phyloP scores from a whole-genome alignment of 2,329 filamentous ascomycete species.

The Trichoderma oligosporum region DNA sequence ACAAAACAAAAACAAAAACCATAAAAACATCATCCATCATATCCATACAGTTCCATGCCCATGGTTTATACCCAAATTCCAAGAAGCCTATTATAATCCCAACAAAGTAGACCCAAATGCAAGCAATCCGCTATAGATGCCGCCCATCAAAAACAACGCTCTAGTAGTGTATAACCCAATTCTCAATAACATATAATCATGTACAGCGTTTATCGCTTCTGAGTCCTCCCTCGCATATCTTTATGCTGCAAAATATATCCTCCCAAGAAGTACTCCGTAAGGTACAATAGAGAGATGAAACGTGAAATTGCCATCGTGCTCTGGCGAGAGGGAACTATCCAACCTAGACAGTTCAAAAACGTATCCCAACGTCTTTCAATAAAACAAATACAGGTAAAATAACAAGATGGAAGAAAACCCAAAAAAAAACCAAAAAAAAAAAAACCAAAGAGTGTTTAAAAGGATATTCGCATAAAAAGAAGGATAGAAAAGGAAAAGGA shows the following conservation, averaged over 20 bases:
- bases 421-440: not conserved
- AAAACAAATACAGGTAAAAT: not conserved
- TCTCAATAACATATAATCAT: not conserved
- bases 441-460: no score
- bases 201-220: not conserved
- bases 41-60: not conserved
- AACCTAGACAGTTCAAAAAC: not conserved
- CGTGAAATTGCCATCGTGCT: not conserved
- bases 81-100: no score
- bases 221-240: not conserved
- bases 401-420: not conserved
- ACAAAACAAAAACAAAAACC: not conserved
- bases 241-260: not conserved
- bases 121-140: not conserved
- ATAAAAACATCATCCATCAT: not conserved
- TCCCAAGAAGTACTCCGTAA: not conserved
- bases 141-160: not conserved
- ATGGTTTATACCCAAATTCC: not conserved
- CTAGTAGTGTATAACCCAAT: not conserved
- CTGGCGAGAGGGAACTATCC: not conserved
- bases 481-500: no score
- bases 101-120: not conserved
- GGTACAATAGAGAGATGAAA: not conserved
- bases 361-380: constrained; percentile 1
- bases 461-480: no score